These are phyloP conservation scores for Endoconidiophora laricicola DNA, from an alignment of 2,329 filamentous ascomycete species.

Conservation along the genomic window DNA sequence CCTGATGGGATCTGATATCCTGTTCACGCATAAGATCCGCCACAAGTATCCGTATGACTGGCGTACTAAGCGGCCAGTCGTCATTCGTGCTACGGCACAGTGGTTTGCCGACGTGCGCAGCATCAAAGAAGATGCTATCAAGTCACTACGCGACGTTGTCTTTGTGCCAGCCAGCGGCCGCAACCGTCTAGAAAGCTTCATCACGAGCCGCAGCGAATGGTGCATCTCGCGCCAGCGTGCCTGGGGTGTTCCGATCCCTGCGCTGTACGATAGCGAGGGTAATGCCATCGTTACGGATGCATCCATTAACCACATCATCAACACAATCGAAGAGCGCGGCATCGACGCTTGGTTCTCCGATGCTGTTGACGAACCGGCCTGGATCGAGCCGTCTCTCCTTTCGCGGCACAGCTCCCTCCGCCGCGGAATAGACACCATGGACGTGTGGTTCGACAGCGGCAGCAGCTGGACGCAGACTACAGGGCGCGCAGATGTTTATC, in stretches of 20 bases:
- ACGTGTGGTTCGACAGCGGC: conserved; percentile 98
- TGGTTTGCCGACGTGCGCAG: conserved; percentile 90
- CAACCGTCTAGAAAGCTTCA: conserved; percentile 64
- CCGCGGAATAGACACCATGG: conserved; percentile 89
- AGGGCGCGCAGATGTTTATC: conserved; percentile 61
- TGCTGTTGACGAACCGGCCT: conserved; percentile 52
- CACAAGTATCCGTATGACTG: conserved; percentile 99
- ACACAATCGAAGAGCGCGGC: conserved; percentile 57
- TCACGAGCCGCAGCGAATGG: conserved; percentile 83
- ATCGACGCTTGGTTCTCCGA: conserved; percentile 96
- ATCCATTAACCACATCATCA: conserved; percentile 71
- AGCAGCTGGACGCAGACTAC: conserved; percentile 63
- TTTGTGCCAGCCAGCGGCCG: conserved; percentile 67
- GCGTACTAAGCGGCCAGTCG: conserved; percentile 84
- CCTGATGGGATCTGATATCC: conserved; percentile 47
- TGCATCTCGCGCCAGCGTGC: conserved; percentile 91
- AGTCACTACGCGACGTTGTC: conserved; percentile 50
- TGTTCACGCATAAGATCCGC: conserved; percentile 52
- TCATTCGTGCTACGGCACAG: conserved; percentile 82
- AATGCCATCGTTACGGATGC: conserved; percentile 64
- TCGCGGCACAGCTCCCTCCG: conserved; percentile 34
- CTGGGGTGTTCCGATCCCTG: conserved; percentile 94
- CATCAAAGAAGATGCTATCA: conserved; percentile 60
- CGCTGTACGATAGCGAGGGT: conserved; percentile 58
- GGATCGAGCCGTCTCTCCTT: conserved; percentile 52